A percentile compares a stretch with the other conserved stretches of the same genome.
phyloP scores from a whole-genome alignment of 2,329 filamentous ascomycete genomes.

The Arthrobotrys sinensis region DNA sequence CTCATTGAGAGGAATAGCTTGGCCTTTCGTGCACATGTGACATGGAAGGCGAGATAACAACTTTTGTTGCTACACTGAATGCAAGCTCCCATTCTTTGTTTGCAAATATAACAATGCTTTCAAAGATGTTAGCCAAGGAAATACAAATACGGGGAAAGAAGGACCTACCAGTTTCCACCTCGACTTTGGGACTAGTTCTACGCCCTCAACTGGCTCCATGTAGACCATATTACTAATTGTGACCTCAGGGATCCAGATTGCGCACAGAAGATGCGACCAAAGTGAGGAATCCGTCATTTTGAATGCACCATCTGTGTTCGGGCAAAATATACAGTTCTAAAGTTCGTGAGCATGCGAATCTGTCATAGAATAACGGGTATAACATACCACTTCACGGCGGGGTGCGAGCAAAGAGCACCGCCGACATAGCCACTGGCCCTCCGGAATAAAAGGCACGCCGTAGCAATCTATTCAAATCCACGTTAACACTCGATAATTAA shows the following conservation, averaged over 20 bases:
- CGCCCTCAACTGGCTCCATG: constrained; percentile 98
- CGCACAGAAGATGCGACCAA: constrained; percentile 96
- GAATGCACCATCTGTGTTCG: constrained; percentile 96
- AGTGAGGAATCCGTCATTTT: constrained; percentile 97
- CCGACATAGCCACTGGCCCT: constrained; percentile 97
- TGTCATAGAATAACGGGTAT: not conserved
- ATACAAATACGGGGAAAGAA: not conserved
- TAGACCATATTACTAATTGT: constrained; percentile 95
- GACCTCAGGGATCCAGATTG: constrained; percentile 98
- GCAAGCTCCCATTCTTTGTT: constrained; percentile 97
- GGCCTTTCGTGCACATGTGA: constrained; percentile 91
- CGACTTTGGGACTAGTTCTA: constrained; percentile 95
- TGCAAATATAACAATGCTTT: constrained; percentile 90
- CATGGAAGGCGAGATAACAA: constrained; percentile 97
- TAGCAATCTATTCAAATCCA: constrained; percentile 80
- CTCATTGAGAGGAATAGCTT: constrained; percentile 97
- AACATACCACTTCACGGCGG: constrained; percentile 83
- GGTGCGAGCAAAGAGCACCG: constrained; percentile 93
- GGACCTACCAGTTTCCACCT: constrained; percentile 82
- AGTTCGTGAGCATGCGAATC: constrained; percentile 10
- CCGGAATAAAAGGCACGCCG: constrained; percentile 97
- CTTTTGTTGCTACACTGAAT: constrained; percentile 98
- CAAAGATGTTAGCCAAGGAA: constrained; percentile 9
- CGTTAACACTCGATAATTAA: constrained; percentile 5
- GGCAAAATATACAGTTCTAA: constrained; percentile 96